Percentiles rank a stretch among this genome's conserved stretches.
These are phyloP conservation scores for Penicillium sp. DNA, from an alignment of 2,329 filamentous ascomycete genomes.

Conservation along the genomic window DNA sequence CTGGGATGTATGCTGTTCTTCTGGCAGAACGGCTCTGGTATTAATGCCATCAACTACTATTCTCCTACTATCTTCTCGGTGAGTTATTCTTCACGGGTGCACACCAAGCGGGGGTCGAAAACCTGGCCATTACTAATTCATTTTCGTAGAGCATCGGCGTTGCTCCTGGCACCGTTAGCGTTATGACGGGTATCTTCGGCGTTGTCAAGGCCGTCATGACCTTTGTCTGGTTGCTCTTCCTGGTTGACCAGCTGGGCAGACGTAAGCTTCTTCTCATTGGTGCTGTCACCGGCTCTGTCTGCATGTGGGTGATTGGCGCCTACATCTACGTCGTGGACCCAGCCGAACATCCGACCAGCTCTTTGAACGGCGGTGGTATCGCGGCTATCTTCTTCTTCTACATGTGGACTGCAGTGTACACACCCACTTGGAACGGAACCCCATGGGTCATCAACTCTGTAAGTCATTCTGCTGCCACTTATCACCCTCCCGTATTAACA, in stretches of 20 bases:
- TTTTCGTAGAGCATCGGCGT: conserved; percentile 57
- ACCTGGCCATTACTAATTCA: conserved; percentile 6
- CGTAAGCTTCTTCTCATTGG: conserved; percentile 67
- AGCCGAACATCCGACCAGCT: conserved; percentile 25
- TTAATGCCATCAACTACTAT: conserved; percentile 82
- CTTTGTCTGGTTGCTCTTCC: conserved; percentile 67
- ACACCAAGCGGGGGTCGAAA: background rate
- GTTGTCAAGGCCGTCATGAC: conserved; percentile 72
- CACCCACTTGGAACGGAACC: conserved; percentile 70
- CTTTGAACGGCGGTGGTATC: conserved; percentile 35
- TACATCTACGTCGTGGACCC: conserved; percentile 39
- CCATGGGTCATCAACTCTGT: conserved; percentile 72
- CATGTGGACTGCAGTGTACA: conserved; percentile 73
- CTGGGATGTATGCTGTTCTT: conserved; percentile 75
- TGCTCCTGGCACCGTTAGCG: conserved; percentile 55
- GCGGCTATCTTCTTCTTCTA: conserved; percentile 67
- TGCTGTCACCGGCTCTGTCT: conserved; percentile 57
- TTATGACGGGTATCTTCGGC: conserved; percentile 75
- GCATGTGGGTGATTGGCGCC: conserved; percentile 38
- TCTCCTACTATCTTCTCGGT: conserved; percentile 64
- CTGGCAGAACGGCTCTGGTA: conserved; percentile 75
- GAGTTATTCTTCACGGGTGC: background rate
- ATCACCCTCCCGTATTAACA: conserved; percentile 13
- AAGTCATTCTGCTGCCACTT: background rate
- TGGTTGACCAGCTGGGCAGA: conserved; percentile 66